Evolutionary conservation across 768 basidiomycete species (phyloP), one percentile per base, ranked within the genome.

Genomic region (Cystofilobasidium ferigula): DNA sequence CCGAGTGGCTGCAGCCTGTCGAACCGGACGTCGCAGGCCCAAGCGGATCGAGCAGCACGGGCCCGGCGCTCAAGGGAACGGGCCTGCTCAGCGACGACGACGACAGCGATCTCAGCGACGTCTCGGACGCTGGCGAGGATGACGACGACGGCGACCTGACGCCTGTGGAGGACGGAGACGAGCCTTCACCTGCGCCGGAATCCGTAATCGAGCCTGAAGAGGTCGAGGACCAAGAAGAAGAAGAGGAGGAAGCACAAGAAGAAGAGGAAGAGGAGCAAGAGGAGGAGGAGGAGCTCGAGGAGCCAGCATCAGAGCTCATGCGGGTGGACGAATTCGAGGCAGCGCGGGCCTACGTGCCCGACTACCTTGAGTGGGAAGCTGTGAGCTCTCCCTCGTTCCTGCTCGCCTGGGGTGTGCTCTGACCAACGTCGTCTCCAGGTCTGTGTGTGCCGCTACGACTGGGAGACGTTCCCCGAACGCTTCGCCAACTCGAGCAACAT

Each of bases 281-380:
- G 14, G 22, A 24, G 16, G 16, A 24, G 24, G 43, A 63, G 54
- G 54, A 24, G 42, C 20, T 47, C 32, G 30, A 24, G 18, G 62
- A 63, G 51, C 30, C 51, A 18, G 62, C 36, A 18, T 36, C 53
- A 3, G 53, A 57, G 22, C 22, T 32, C 2, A 56, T 47, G 12
- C 28, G 32, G 10, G 20, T 32, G 1, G 63, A 64, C 32, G 65
- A 61, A 53, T 51, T 62, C 18, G 56, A 61, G 54, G 56, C n/a
- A 26, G 61, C 61, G 0, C 61, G 56, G 34, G 24, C 48, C 16
- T 24, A 24, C 10, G 53, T 61, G 22, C 47, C 78, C 1, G 81
- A 81, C 57, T 88, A 88, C 71, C 74, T 89, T 45, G 91, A 94
- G 75, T 97, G 93, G 92, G 89, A 94, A 78, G 87, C 87, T 71